These are phyloP conservation scores for Amanita subjunquillea DNA, from an alignment of 768 basidiomycete species.

Conservation along the genomic window DNA sequence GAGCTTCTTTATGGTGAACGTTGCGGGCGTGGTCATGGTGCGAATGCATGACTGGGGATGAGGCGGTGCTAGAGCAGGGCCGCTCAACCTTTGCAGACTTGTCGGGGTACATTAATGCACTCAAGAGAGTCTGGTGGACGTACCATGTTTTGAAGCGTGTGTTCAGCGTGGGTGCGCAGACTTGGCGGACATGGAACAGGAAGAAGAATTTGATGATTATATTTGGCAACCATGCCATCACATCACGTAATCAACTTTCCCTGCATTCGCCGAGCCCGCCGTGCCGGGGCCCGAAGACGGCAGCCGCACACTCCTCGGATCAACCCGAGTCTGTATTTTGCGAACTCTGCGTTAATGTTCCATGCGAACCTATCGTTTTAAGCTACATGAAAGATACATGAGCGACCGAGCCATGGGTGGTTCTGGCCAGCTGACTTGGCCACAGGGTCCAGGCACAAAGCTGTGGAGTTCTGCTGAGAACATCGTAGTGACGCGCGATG, in stretches of 20 bases:
- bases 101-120: background rate
- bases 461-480: no score
- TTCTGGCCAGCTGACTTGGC: no score
- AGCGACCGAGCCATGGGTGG: no score
- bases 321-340: no score
- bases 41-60: background rate
- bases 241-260: background rate
- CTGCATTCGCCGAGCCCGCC: no score
- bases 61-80: background rate
- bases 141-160: background rate
- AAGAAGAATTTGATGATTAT: background rate
- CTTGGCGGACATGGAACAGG: background rate
- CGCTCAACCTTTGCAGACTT: conserved; percentile 3
- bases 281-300: no score
- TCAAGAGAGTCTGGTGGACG: background rate
- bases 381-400: no score
- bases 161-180: background rate
- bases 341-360: no score
- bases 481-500: no score
- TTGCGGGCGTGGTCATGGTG: conserved; percentile 9
- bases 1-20: conserved; percentile 34
- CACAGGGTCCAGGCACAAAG: no score
- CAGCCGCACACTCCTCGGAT: no score
- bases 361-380: no score
- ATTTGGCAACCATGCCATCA: background rate